Conservation (phyloP, 2,329 filamentous ascomycete species). For the Venturiaceae sp. region DNA sequence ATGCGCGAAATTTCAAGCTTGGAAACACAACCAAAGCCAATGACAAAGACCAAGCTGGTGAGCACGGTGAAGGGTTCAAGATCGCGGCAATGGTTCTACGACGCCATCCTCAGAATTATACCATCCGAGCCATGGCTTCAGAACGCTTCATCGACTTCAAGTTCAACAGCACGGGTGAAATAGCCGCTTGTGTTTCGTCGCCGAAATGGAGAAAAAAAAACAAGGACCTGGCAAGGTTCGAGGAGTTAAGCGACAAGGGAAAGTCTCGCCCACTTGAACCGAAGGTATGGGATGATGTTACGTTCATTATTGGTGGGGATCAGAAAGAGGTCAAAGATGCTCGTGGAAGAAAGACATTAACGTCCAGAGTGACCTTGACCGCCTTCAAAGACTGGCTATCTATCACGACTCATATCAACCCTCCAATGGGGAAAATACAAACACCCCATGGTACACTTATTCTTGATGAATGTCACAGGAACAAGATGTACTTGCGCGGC, state of each 20-base stretch:
- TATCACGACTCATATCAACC: background rate
- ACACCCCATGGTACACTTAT: background rate
- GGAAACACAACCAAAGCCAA: conserved; percentile 12
- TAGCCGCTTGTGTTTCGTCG: background rate
- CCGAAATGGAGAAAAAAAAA: background rate
- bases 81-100: conserved; percentile 11
- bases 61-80: conserved; percentile 17
- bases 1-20: conserved; percentile 8
- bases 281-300: background rate
- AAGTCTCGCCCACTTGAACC: background rate
- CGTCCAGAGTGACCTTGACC: background rate
- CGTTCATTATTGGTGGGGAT: background rate
- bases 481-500: background rate
- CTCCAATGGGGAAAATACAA: background rate
- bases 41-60: conserved; percentile 11
- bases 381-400: background rate
- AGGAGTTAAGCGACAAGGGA: background rate
- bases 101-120: conserved; percentile 8
- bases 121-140: background rate
- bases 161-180: background rate
- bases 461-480: background rate
- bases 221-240: background rate
- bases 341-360: too few relatives aligned
- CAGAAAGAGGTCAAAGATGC: background rate
- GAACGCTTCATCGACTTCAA: background rate